phyloP scores from a whole-genome alignment of 2,329 filamentous ascomycete genomes.

The Cryphonectria parasitica region DNA sequence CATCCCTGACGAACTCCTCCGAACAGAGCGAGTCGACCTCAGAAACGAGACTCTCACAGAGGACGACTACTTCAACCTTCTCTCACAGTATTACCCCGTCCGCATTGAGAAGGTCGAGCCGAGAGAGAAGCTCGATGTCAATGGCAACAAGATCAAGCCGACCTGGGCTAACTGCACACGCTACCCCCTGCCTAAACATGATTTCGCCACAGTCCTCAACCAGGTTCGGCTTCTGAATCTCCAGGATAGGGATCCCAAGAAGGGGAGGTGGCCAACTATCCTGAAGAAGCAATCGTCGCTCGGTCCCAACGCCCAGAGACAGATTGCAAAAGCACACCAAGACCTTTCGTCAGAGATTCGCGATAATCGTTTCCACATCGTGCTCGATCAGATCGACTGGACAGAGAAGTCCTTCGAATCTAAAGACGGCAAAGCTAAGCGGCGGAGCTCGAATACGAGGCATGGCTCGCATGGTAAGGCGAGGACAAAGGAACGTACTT shows the following conservation, averaged over 20 bases:
- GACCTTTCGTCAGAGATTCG: constrained; percentile 40
- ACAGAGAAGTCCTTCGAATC: constrained; percentile 35
- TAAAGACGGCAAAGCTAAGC: constrained; percentile 20
- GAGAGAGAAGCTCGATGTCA: constrained; percentile 41
- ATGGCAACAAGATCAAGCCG: constrained; percentile 39
- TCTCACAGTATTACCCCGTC: constrained; percentile 47
- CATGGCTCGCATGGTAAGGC: constrained; percentile 36
- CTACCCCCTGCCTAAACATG: constrained; percentile 41
- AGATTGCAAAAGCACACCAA: constrained; percentile 46
- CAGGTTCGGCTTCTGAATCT: constrained; percentile 45
- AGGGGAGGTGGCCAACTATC: constrained; percentile 31
- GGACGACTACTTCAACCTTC: constrained; percentile 42
- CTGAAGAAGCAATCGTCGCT: constrained; percentile 34
- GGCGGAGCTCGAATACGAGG: constrained; percentile 28
- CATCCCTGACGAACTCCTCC: constrained; percentile 21
- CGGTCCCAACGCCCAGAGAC: constrained; percentile 43
- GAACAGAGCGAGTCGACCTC: constrained; percentile 41
- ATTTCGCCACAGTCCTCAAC: constrained; percentile 42
- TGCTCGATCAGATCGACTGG: constrained; percentile 50
- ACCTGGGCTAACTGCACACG: constrained; percentile 47
- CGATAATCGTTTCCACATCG: constrained; percentile 46
- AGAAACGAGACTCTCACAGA: constrained; percentile 43
- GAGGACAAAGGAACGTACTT: constrained; percentile 42
- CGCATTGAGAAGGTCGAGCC: constrained; percentile 47
- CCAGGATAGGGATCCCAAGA: constrained; percentile 48